These are phyloP conservation scores for Breynia disticha DNA, from an alignment of 441 rosid genomes.

Conservation along the genomic window DNA sequence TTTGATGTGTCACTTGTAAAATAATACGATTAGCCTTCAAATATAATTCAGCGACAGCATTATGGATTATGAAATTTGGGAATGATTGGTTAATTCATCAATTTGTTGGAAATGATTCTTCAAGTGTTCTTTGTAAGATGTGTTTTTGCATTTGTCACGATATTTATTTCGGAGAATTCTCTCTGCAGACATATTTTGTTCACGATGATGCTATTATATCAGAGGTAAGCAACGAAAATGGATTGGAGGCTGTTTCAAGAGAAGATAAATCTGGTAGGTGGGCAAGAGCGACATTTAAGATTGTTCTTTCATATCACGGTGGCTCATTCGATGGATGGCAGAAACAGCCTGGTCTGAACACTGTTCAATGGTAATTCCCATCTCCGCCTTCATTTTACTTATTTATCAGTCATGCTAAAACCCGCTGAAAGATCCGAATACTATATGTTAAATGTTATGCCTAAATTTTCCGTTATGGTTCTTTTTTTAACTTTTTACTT, in stretches of 20 bases:
- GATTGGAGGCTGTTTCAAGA: conserved; percentile 21
- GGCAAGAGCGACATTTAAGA: conserved; percentile 75
- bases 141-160: conserved; percentile 1
- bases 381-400: conserved; percentile 3
- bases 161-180: conserved; percentile 14
- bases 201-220: conserved; percentile 23
- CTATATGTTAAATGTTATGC: not conserved
- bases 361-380: conserved; percentile 71
- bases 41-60: too few species aligned
- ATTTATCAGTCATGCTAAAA: not conserved
- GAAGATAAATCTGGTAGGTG: conserved; percentile 57
- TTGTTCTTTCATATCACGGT: conserved; percentile 72
- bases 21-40: too few species aligned
- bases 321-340: conserved; percentile 97
- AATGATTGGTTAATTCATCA: not conserved
- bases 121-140: not conserved
- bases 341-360: conserved; percentile 76
- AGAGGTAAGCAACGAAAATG: conserved; percentile 18
- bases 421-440: too few species aligned
- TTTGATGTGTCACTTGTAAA: too few species aligned
- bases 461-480: not conserved
- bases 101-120: not conserved
- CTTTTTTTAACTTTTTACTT: conserved; percentile 8
- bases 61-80: not conserved
- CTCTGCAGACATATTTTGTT: conserved; percentile 28